phyloP scores from a whole-genome alignment of 331 rosid genomes.

The Quercus phellos region DNA sequence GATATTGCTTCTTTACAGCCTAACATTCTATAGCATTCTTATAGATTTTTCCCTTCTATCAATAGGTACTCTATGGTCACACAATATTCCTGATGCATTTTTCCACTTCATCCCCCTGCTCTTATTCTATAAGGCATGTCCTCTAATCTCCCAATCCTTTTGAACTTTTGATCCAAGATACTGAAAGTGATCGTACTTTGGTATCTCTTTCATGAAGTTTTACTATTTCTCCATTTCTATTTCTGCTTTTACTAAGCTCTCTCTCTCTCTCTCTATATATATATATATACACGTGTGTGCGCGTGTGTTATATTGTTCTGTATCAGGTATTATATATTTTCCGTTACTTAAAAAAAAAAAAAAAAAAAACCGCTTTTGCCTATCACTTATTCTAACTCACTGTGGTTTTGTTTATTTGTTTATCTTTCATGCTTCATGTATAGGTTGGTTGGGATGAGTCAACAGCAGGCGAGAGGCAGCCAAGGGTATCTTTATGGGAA shows the following conservation, averaged over 20 bases:
- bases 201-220: not conserved
- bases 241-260: not conserved
- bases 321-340: not conserved
- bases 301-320: not conserved
- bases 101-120: not conserved
- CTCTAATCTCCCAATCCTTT: not conserved
- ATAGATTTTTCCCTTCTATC: not conserved
- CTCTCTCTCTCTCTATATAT: no score
- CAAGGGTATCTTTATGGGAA: constrained; percentile 86
- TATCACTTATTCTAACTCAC: not conserved
- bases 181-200: not conserved
- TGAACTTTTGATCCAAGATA: not conserved
- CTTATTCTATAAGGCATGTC: not conserved
- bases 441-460: constrained; percentile 98
- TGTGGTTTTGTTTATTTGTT: not conserved
- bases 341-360: not conserved
- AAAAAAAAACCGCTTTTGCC: not conserved
- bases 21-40: not conserved
- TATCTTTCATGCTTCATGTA: constrained; percentile 5
- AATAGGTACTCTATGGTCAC: not conserved
- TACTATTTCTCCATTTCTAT: not conserved
- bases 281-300: no score
- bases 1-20: not conserved
- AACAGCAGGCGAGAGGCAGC: constrained; percentile 82
- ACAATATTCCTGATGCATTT: not conserved